These are phyloP conservation scores for Nitzschia sp. DNA, from an alignment of 108 stramenopile genomes.

Conservation along the genomic window DNA sequence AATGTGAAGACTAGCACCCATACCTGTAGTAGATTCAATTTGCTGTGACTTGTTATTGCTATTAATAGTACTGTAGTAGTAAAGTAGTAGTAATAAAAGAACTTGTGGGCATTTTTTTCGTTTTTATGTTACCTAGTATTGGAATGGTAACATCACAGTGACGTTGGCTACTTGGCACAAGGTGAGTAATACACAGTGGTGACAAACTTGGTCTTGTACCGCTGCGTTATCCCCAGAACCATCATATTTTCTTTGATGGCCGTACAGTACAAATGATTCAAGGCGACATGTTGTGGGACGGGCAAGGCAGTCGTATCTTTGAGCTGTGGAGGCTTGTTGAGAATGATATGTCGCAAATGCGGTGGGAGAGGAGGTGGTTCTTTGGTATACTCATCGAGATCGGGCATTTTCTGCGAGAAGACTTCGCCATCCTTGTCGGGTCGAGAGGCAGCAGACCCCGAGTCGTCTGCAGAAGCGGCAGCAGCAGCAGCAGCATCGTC, in stretches of 20 bases:
- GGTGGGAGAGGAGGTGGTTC: constrained; percentile 99
- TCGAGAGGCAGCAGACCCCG: constrained; percentile 10
- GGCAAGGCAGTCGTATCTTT: constrained; percentile 92
- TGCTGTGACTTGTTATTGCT: too few species aligned
- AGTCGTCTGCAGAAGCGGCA: constrained; percentile 12
- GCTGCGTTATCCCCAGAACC: constrained; percentile 97
- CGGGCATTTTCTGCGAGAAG: constrained; percentile 89
- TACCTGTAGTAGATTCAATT: too few species aligned
- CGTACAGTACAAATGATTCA: constrained; percentile 99
- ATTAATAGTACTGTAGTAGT: too few species aligned
- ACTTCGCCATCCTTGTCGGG: constrained; percentile 80
- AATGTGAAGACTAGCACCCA: too few species aligned
- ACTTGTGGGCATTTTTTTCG: too few species aligned
- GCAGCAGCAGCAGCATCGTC: constrained; percentile 9
- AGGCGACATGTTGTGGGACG: constrained; percentile 96
- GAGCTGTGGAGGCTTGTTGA: constrained; percentile 92
- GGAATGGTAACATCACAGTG: too few species aligned
- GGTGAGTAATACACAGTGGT: constrained; percentile 97
- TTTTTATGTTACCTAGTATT: too few species aligned
- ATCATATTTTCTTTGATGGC: constrained; percentile 99
- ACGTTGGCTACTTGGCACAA: constrained; percentile 35
- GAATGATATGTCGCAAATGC: constrained; percentile 96
- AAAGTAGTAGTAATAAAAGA: too few species aligned
- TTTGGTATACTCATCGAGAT: constrained; percentile 97
- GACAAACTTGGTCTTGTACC: constrained; percentile 94